Base-by-base conservation (phyloP, 2,329 filamentous ascomycete species). In the Alternaria triticina region DNA sequence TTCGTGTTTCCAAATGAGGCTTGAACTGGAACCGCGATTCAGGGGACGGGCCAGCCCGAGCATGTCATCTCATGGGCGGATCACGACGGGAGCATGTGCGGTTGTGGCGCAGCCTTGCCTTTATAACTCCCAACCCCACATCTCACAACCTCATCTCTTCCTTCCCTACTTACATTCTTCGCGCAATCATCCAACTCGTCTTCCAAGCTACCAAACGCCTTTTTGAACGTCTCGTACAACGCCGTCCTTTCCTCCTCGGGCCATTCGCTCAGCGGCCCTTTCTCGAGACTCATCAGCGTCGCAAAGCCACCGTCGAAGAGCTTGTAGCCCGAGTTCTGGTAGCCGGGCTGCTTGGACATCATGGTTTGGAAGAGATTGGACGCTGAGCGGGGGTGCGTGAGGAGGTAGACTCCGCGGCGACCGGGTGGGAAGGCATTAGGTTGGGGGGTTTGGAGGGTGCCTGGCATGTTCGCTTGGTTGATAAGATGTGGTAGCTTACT, bases 351-450 rank as follows among this genome's bases (percentile, higher is more conserved):
- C 45, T 67, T 67, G n/a, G 63, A 40, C 69, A 71, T 65, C 67
- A 68, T 71, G 4, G 60, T 68, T 44, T 68, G 67, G 55, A 71
- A 71, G 40, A 70, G 33, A 36, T 70, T 70, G 20, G 65, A 70
- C 1, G 67, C 69, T 6, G 67, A 67, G n/a, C 69, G 63, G 6
- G 65, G 69, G 43, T 70, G 61, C 17, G 69, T 68, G 13, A 71
- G 59, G 22, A 70, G 60, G 22, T 68, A 71, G 23, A 71, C 60
- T 3, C 69, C 67, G 5, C 52, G 58, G 12, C 57, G 36, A 15
- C 23, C 45, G 5, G 62, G 55, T 4, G 45, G 40, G 11, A 56
- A 25, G 46, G 15, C 25, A 28, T 44, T 11, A 12, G n/a, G 23
- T 7, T 57, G 52, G 15, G 47, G 51, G 1, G 57, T 51, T n/a